These are phyloP conservation scores for Entoloma clypeatum DNA, from an alignment of 1,284 basidiomycete genomes.

Conservation along the genomic window DNA sequence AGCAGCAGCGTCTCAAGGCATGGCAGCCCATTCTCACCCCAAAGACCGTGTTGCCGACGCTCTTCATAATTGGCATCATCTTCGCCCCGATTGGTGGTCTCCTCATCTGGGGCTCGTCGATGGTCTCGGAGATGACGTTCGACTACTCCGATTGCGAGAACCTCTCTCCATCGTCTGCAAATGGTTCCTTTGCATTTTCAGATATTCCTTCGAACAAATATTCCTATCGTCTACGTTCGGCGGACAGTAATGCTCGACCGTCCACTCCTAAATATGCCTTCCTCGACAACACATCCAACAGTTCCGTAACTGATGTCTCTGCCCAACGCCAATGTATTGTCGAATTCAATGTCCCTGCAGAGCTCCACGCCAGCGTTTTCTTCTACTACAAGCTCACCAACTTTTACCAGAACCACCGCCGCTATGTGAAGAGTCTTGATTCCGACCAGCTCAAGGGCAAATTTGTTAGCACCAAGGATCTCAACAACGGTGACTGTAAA, in stretches of 20 bases:
- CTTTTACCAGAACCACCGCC: conserved; percentile 98
- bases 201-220: conserved; percentile 64
- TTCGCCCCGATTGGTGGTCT: conserved; percentile 97
- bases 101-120: conserved; percentile 79
- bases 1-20: conserved; percentile 98
- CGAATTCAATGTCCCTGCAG: conserved; percentile 78
- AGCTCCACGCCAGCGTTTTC: conserved; percentile 77
- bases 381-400: conserved; percentile 97
- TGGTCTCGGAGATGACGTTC: conserved; percentile 91
- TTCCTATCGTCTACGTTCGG: conserved; percentile 66
- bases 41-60: conserved; percentile 92
- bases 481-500: conserved; percentile 84
- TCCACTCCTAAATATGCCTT: conserved; percentile 67
- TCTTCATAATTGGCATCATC: conserved; percentile 91
- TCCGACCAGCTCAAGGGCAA: conserved; percentile 85
- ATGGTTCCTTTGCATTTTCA: conserved; percentile 37
- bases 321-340: conserved; percentile 67
- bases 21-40: conserved; percentile 99
- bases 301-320: conserved; percentile 39
- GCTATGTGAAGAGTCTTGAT: conserved; percentile 93
- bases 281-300: conserved; percentile 47
- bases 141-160: conserved; percentile 94
- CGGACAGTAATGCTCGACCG: conserved; percentile 43
- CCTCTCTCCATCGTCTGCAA: conserved; percentile 45
- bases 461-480: conserved; percentile 43